Evolutionary conservation across 2,329 filamentous ascomycete species (phyloP).

Genomic region (Raffaelea albimanens): DNA sequence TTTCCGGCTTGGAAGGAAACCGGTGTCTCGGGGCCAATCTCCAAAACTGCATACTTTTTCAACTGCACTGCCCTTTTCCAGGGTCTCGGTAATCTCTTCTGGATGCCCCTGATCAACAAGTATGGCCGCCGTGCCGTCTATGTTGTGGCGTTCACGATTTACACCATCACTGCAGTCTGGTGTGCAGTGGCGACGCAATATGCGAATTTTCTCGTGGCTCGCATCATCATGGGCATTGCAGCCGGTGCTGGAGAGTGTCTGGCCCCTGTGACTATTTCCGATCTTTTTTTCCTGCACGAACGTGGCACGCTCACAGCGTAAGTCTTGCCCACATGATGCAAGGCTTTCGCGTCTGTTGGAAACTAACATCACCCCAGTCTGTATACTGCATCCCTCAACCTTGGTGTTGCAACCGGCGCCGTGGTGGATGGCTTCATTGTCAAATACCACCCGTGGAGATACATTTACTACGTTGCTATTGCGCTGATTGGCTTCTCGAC

Average conservation of each 20-base stretch:
- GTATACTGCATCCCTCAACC: slow-evolving; percentile 9
- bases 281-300: slow-evolving; percentile 49
- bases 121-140: slow-evolving; percentile 34
- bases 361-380: neutral
- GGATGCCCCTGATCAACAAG: slow-evolving; percentile 36
- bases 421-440: slow-evolving; percentile 38
- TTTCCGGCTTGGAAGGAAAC: slow-evolving; percentile 26
- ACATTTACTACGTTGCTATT: slow-evolving; percentile 40
- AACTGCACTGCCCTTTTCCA: slow-evolving; percentile 39
- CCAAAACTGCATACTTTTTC: slow-evolving; percentile 42
- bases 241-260: slow-evolving; percentile 43
- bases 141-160: slow-evolving; percentile 32
- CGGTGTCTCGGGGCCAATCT: slow-evolving; percentile 24
- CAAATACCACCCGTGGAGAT: slow-evolving; percentile 36
- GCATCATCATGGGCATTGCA: slow-evolving; percentile 43
- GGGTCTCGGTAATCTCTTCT: slow-evolving; percentile 36
- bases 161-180: slow-evolving; percentile 31
- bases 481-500: slow-evolving; percentile 39
- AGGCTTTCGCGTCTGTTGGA: slow-evolving; percentile 21
- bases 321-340: slow-evolving; percentile 24
- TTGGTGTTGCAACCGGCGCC: slow-evolving; percentile 32
- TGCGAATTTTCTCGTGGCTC: slow-evolving; percentile 30
- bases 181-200: slow-evolving; percentile 32
- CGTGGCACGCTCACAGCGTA: slow-evolving; percentile 39
- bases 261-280: slow-evolving; percentile 40